Evolutionary conservation across 495 filamentous ascomycete species (phyloP).

Genomic region (Neurospora sp.): DNA sequence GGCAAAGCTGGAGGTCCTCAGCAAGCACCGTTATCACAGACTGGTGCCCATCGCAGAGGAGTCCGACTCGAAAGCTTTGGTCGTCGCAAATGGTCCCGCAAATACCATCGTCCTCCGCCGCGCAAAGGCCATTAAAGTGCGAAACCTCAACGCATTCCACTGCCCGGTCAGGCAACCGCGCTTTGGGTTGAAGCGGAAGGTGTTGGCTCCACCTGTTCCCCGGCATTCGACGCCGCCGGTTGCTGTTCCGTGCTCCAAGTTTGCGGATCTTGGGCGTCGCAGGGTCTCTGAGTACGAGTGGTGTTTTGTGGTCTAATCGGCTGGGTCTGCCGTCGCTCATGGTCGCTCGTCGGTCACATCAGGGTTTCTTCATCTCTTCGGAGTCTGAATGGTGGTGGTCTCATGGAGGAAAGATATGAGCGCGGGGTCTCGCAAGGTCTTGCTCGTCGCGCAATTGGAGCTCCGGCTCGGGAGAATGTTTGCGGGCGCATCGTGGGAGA

Average conservation of each 20-base stretch:
- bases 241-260: neutral
- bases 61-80: neutral
- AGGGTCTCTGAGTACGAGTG: neutral
- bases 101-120: neutral
- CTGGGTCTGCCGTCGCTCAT: neutral
- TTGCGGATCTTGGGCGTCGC: neutral
- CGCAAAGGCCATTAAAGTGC: neutral
- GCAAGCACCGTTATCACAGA: neutral
- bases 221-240: neutral
- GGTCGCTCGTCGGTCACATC: neutral
- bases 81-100: fast-evolving
- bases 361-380: too few relatives aligned
- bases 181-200: neutral
- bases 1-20: neutral
- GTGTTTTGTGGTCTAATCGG: neutral
- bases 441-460: too few relatives aligned
- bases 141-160: neutral
- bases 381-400: too few relatives aligned
- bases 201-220: neutral
- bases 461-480: too few relatives aligned
- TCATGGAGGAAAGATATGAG: too few relatives aligned
- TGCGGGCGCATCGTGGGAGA: too few relatives aligned
- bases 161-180: neutral
- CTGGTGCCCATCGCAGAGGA: neutral
- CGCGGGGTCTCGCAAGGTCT: too few relatives aligned